Percentiles rank a stretch among this genome's conserved stretches.
Evolutionary conservation across 2,329 filamentous ascomycete genomes (phyloP).

Genomic region (Epicoccum sorghinum): DNA sequence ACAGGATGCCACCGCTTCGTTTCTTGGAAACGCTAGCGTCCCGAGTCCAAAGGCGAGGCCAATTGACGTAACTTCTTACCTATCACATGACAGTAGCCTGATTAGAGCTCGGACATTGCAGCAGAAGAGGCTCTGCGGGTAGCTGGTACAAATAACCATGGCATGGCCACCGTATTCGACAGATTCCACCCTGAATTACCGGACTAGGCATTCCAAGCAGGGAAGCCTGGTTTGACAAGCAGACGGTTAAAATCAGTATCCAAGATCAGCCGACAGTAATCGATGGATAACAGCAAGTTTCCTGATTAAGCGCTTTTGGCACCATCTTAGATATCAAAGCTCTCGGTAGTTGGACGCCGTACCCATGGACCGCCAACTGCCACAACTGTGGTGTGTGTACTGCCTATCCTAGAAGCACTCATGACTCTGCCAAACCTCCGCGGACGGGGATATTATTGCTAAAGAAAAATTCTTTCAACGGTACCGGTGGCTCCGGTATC

Average conservation of each 20-base stretch:
- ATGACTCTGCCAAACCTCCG: neutral
- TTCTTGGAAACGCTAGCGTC: no score
- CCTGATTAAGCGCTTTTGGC: neutral
- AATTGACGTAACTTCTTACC: no score
- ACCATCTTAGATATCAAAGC: neutral
- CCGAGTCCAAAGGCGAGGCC: no score
- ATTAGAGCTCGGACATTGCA: no score
- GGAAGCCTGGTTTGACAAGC: neutral
- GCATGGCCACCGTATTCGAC: neutral
- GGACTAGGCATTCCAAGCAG: neutral
- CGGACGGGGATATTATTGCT: neutral
- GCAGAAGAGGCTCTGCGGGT: no score
- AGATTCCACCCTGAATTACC: neutral
- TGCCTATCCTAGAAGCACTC: neutral
- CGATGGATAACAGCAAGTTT: neutral
- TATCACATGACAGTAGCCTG: no score
- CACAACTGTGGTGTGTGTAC: neutral
- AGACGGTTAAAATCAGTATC: neutral
- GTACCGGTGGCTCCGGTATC: neutral
- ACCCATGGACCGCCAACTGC: neutral
- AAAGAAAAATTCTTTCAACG: neutral
- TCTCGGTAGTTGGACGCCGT: slow-evolving; percentile 4
- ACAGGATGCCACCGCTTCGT: no score
- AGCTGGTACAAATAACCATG: neutral
- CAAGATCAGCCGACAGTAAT: slow-evolving; percentile 2